Percentiles rank a stretch among this genome's conserved stretches.
Conservation (phyloP, 495 filamentous ascomycete genomes). For the Podospora anserina region DNA sequence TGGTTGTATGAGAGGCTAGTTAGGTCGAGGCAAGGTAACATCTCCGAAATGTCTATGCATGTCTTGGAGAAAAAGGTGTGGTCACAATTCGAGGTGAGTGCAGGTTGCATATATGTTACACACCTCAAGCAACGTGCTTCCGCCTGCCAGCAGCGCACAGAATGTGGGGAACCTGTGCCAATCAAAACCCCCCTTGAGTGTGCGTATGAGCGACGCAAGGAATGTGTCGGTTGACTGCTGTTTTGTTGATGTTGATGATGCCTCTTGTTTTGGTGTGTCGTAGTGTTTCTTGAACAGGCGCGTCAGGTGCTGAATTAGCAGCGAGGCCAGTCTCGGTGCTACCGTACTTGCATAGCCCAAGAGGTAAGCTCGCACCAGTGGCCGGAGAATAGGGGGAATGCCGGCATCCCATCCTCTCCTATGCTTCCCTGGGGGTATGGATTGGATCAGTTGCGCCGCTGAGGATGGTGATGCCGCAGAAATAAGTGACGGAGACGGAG, state of each 20-base stretch:
- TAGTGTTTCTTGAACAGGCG: conserved; percentile 28
- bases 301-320: conserved; percentile 47
- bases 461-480: not conserved
- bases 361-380: conserved; percentile 69
- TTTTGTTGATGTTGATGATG: not conserved
- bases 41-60: not conserved
- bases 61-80: not conserved
- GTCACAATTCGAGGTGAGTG: not conserved
- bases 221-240: conserved; percentile 32
- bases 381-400: conserved; percentile 48
- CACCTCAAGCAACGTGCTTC: conserved; percentile 70
- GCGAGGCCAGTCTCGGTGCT: conserved; percentile 60
- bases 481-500: not conserved
- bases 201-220: conserved; percentile 38
- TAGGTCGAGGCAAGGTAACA: not conserved
- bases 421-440: not conserved
- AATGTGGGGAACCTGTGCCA: conserved; percentile 73
- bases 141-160: conserved; percentile 72
- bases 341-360: conserved; percentile 72
- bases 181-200: conserved; percentile 47
- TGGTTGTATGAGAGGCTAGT: conserved; percentile 11
- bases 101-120: conserved; percentile 21
- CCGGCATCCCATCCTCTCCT: conserved; percentile 32
- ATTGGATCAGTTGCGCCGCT: not conserved
- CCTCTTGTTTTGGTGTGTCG: conserved; percentile 1